Percentiles rank a stretch among this genome's conserved stretches.
These are phyloP conservation scores for Neurospora cerealis DNA, from an alignment of 495 filamentous ascomycete genomes.

Conservation along the genomic window DNA sequence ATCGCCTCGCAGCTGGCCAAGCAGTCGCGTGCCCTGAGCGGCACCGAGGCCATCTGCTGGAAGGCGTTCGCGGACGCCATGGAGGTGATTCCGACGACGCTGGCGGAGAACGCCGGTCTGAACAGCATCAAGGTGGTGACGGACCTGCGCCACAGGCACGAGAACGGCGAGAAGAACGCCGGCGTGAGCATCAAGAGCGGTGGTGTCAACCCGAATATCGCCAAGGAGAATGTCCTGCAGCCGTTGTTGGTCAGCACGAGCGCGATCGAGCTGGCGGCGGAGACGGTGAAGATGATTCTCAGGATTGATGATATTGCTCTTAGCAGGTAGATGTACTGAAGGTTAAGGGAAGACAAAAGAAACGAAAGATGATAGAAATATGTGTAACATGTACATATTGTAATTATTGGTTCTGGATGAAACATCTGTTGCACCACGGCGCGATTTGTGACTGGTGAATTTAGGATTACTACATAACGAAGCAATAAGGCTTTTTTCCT, in stretches of 20 bases:
- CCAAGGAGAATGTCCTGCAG: slow-evolving; percentile 95
- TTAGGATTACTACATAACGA: no score
- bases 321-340: slow-evolving; percentile 18
- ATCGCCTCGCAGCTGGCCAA: slow-evolving; percentile 73
- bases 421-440: background rate
- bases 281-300: slow-evolving; percentile 98
- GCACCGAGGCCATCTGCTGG: slow-evolving; percentile 96
- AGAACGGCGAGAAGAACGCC: slow-evolving; percentile 87
- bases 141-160: slow-evolving; percentile 85
- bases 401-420: background rate
- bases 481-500: no score
- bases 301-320: slow-evolving; percentile 90
- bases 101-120: slow-evolving; percentile 93
- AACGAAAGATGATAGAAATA: background rate
- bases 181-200: slow-evolving; percentile 96
- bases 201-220: slow-evolving; percentile 88
- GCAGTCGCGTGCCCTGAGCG: slow-evolving; percentile 70
- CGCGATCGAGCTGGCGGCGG: slow-evolving; percentile 89
- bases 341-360: background rate
- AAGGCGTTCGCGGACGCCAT: slow-evolving; percentile 97
- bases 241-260: slow-evolving; percentile 93
- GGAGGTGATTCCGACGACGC: slow-evolving; percentile 92
- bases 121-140: slow-evolving; percentile 99
- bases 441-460: background rate
- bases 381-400: background rate